Evolutionary conservation across 225 moss, liverwort and hornwort species (phyloP).

Genomic region (Sphagnum contortum): DNA sequence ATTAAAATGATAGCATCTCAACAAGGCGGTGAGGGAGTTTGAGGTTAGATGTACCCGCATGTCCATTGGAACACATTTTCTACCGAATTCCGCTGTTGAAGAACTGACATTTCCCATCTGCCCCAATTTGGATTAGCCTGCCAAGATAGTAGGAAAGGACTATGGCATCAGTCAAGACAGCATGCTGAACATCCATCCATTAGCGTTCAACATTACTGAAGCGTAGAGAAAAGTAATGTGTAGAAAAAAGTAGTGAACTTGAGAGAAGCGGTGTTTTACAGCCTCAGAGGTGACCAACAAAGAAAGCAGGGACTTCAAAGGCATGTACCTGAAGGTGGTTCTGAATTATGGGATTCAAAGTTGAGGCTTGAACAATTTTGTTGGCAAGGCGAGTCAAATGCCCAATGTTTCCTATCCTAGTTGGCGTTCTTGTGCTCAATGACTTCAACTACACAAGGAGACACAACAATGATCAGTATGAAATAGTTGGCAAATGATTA

Average conservation of each 20-base stretch:
- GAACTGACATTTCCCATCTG: constrained; percentile 66
- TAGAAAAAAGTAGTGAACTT: too few relatives aligned
- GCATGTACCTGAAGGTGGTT: constrained; percentile 61
- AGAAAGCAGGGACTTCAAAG: neutral
- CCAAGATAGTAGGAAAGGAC: constrained; percentile 1
- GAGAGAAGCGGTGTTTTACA: too few relatives aligned
- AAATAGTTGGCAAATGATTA: too few relatives aligned
- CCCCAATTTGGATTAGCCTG: constrained; percentile 77
- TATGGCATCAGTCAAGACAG: too few relatives aligned
- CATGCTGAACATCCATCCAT: too few relatives aligned
- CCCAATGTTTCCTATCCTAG: constrained; percentile 96
- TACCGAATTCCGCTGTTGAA: constrained; percentile 66
- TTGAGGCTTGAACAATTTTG: constrained; percentile 62
- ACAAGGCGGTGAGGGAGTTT: too few relatives aligned
- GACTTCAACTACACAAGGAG: constrained; percentile 58
- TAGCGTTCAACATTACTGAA: too few relatives aligned
- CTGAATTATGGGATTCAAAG: constrained; percentile 43
- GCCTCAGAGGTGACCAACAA: too few relatives aligned
- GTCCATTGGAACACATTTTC: constrained; percentile 89
- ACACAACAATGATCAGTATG: neutral
- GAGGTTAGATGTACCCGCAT: constrained; percentile 51
- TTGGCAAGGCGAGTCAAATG: constrained; percentile 85
- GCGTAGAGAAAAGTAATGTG: too few relatives aligned
- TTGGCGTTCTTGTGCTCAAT: constrained; percentile 44
- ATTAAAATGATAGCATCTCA: too few relatives aligned